Conservation (phyloP, 805 yeast genomes). For the Dipodascopsis uninucleata region DNA sequence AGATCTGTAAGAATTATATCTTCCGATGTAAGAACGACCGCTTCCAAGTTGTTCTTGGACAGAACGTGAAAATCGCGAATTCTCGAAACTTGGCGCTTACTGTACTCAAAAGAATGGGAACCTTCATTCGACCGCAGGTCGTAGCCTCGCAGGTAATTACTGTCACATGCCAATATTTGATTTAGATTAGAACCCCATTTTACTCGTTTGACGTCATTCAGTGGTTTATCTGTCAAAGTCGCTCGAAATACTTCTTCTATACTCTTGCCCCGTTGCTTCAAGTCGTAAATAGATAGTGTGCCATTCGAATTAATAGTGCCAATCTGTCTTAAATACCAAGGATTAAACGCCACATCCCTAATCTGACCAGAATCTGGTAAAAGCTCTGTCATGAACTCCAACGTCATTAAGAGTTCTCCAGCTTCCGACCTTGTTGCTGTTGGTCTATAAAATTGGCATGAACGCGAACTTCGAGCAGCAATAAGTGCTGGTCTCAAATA, state of each 20-base stretch:
- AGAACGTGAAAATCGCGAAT: conserved; percentile 6
- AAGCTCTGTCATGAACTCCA: conserved; percentile 4
- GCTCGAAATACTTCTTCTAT: conserved; percentile 23
- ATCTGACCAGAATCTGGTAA: not conserved
- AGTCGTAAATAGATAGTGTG: conserved; percentile 39
- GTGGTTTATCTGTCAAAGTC: not conserved
- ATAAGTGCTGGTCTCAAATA: conserved; percentile 7
- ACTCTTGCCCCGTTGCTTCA: conserved; percentile 21
- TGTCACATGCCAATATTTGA: conserved; percentile 12
- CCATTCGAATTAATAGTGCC: conserved; percentile 46
- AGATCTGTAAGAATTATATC: conserved; percentile 54
- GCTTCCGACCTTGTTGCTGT: conserved; percentile 14
- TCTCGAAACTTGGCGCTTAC: conserved; percentile 1
- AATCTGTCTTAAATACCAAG: conserved; percentile 35
- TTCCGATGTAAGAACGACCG: conserved; percentile 60
- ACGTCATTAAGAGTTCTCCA: not conserved
- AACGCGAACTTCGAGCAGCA: conserved; percentile 9
- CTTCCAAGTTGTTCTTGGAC: conserved; percentile 35
- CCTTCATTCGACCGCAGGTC: conserved; percentile 11
- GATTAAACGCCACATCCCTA: conserved; percentile 41
- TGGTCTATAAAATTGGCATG: conserved; percentile 20
- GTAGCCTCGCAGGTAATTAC: conserved; percentile 4
- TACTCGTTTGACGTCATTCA: not conserved
- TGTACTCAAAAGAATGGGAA: not conserved
- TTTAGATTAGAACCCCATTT: conserved; percentile 23